Conservation (phyloP, 129 eudicot species). For the Chrysanthemum lavandulifolium region DNA sequence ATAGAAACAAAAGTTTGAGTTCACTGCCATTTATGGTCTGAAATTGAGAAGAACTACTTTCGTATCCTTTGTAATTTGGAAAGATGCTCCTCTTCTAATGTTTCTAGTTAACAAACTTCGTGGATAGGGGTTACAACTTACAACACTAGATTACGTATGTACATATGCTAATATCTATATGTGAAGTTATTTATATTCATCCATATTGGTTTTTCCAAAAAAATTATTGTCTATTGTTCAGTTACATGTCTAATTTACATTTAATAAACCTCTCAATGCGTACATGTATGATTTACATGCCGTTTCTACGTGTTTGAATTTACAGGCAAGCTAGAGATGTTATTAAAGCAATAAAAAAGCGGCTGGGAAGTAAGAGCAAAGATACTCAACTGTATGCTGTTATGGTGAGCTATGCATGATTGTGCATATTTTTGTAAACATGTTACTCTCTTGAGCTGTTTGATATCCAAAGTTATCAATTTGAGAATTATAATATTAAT, state of each 20-base stretch:
- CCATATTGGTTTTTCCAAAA: too few species aligned
- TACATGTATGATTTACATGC: slow-evolving; percentile 9
- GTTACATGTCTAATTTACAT: background rate
- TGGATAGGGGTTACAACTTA: background rate
- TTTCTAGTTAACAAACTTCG: background rate
- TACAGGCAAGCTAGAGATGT: slow-evolving; percentile 91
- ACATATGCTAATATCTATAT: slow-evolving; percentile 3
- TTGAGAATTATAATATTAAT: slow-evolving; percentile 10
- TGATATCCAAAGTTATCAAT: background rate
- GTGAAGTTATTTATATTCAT: slow-evolving; percentile 5
- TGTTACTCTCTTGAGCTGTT: slow-evolving; percentile 2
- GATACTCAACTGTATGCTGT: slow-evolving; percentile 77
- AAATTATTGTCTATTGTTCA: too few species aligned
- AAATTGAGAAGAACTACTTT: background rate
- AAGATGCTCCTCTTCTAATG: background rate
- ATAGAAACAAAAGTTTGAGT: slow-evolving; percentile 1
- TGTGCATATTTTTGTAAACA: background rate
- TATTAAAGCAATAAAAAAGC: slow-evolving; percentile 82
- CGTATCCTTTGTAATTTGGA: background rate
- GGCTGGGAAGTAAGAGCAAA: slow-evolving; percentile 72
- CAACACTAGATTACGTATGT: background rate
- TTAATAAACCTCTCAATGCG: background rate
- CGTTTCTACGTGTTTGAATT: slow-evolving; percentile 5
- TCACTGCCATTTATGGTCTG: background rate
- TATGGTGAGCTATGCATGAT: slow-evolving; percentile 47